A percentile compares a stretch with the other conserved stretches of the same genome.
These are phyloP conservation scores for Tuber brumale DNA, from an alignment of 495 filamentous ascomycete genomes.

Conservation along the genomic window DNA sequence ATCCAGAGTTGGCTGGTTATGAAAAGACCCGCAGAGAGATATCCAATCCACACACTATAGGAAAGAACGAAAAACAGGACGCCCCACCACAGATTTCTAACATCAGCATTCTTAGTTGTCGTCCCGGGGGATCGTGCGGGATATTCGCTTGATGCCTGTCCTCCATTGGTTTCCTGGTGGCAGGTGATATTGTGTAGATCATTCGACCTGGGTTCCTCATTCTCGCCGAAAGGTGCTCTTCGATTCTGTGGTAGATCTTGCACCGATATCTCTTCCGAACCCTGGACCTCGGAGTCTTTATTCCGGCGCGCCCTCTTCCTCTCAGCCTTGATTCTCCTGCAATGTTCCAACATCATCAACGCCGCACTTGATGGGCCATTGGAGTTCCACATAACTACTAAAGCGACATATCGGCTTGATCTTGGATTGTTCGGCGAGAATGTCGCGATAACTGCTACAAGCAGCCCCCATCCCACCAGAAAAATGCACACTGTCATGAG, in stretches of 20 bases:
- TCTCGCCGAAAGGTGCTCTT: too few species aligned
- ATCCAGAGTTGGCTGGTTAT: background rate
- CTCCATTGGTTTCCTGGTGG: too few species aligned
- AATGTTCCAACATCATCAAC: background rate
- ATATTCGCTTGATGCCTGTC: too few species aligned
- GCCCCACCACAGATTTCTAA: background rate
- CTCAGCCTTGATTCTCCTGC: background rate
- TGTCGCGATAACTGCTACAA: background rate
- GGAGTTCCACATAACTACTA: background rate
- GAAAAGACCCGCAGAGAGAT: background rate
- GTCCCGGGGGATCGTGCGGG: too few species aligned
- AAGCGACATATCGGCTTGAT: background rate
- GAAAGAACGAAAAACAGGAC: too few species aligned
- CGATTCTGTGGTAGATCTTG: too few species aligned
- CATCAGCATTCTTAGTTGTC: too few species aligned
- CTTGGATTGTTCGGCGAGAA: background rate
- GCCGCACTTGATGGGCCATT: background rate
- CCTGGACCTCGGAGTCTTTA: background rate
- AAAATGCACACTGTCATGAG: background rate
- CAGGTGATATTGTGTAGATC: too few species aligned
- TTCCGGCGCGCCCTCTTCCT: too few species aligned
- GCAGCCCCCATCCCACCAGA: background rate
- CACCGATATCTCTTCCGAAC: too few species aligned
- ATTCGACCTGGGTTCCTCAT: too few species aligned
- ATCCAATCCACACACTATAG: background rate